Base-by-base conservation (phyloP, 352 stramenopile genomes). In the Peronosclerospora sorghi region DNA sequence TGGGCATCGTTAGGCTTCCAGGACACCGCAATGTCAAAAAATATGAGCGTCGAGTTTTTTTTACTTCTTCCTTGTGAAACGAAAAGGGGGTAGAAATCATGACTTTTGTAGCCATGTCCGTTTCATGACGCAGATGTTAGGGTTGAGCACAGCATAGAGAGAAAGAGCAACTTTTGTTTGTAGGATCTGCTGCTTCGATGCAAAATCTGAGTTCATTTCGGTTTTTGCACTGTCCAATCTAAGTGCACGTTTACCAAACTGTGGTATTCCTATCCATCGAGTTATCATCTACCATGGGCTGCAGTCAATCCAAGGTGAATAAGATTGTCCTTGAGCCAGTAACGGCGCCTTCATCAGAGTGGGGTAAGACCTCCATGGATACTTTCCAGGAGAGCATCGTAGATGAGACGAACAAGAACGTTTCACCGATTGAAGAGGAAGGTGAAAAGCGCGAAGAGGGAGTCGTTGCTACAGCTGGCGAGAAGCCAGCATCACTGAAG, bases 281-380 rank as follows among this genome's bases (percentile, higher is more conserved):
- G 8, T n/a, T 26, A 9, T 4, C 29, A 44, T 49, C 13, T 15
- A 52, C 35, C 27, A 84, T 84, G 72, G 72, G 72, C 59, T 84
- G 72, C 72, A 56, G 49, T 44, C 68, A 82, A 60, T 84, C 72
- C 41, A 78, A 63, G 39, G 48, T 57, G 43, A 72, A 64, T 49
- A 58, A 76, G 20, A 58, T 73, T 34, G 60, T 79, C 29, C 36
- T 71, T 13, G 61, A 72, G 40, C 48, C 56, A 32, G 46, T 43
- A 34, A 56, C 51, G 26, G 45, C 54, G 6, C 50, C 49, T 4
- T 23, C 54, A 43, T 58, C 50, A 34, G 50, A 63, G 32, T 60
- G 50, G 18, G 58, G 54, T 40, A 57, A 54, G 32, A 19, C 45
- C 15, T 62, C 49, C 4, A 56, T 63, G 48, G 58, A 64, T 23